phyloP scores from a whole-genome alignment of 306 rosid genomes.

The Lathyrus sativus region DNA sequence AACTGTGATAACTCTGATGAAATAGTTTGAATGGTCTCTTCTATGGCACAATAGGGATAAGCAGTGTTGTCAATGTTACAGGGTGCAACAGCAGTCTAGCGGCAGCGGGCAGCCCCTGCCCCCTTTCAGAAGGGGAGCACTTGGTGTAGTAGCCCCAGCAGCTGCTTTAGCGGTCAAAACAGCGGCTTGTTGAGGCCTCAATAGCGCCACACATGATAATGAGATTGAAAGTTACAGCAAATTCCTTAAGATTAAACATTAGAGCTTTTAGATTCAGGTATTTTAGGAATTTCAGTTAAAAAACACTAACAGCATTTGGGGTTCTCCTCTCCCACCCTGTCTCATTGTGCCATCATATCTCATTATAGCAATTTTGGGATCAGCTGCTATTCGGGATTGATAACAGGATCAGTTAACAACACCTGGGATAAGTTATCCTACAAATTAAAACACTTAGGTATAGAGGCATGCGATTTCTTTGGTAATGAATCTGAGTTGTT shows the following conservation, averaged over 20 bases:
- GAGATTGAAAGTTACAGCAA: not conserved
- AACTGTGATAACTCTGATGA: not conserved
- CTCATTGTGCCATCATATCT: not conserved
- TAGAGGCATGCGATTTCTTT: too few relatives aligned
- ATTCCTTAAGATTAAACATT: not conserved
- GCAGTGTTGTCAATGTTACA: not conserved
- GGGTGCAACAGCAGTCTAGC: not conserved
- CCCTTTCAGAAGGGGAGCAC: not conserved
- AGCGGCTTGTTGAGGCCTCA: not conserved
- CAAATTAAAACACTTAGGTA: too few relatives aligned
- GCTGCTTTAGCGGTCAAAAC: not conserved
- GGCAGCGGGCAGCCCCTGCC: not conserved
- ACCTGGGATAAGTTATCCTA: too few relatives aligned
- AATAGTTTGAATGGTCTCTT: slow-evolving; percentile 7
- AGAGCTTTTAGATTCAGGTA: not conserved
- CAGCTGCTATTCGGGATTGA: too few relatives aligned
- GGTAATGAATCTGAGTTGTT: too few relatives aligned
- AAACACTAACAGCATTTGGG: not conserved
- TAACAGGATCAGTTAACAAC: slow-evolving; percentile 1
- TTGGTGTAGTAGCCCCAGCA: not conserved
- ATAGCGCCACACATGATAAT: not conserved
- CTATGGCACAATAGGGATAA: not conserved
- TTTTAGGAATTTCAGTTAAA: not conserved
- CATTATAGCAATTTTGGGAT: not conserved
- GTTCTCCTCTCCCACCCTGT: not conserved